Evolutionary conservation across 1,284 basidiomycete species (phyloP).

Genomic region (Cerrena zonata): DNA sequence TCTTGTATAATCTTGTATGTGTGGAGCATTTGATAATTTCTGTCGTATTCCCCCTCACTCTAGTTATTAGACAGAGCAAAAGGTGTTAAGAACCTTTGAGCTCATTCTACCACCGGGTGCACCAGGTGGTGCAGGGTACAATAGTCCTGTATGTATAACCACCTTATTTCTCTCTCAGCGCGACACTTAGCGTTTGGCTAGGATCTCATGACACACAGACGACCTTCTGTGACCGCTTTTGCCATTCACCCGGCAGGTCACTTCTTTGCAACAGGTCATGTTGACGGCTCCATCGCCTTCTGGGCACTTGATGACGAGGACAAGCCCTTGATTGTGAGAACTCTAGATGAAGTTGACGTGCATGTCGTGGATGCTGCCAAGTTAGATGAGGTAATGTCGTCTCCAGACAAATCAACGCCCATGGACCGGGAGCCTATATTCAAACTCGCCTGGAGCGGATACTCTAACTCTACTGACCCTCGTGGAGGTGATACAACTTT

Average conservation of each 20-base stretch:
- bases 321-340: conserved; percentile 75
- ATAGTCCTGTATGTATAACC: conserved; percentile 35
- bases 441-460: conserved; percentile 81
- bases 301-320: conserved; percentile 82
- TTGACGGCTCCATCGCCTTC: conserved; percentile 84
- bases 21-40: no score
- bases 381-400: conserved; percentile 35
- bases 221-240: conserved; percentile 68
- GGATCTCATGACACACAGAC: conserved; percentile 68
- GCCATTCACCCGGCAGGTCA: conserved; percentile 67
- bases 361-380: conserved; percentile 47
- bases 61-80: conserved; percentile 63
- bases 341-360: conserved; percentile 44
- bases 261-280: conserved; percentile 66
- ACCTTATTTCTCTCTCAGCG: conserved; percentile 3
- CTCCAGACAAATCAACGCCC: conserved; percentile 4
- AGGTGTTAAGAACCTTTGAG: conserved; percentile 61
- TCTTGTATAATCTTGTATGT: conserved; percentile 67
- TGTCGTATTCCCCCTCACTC: no score
- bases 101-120: conserved; percentile 70
- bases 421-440: conserved; percentile 73
- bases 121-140: conserved; percentile 70
- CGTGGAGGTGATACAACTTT: conserved; percentile 67
- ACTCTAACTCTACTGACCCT: conserved; percentile 57
- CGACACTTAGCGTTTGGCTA: conserved; percentile 22